Evolutionary conservation across 2,329 filamentous ascomycete species (phyloP).

Genomic region (Ceratocystis colombiana): DNA sequence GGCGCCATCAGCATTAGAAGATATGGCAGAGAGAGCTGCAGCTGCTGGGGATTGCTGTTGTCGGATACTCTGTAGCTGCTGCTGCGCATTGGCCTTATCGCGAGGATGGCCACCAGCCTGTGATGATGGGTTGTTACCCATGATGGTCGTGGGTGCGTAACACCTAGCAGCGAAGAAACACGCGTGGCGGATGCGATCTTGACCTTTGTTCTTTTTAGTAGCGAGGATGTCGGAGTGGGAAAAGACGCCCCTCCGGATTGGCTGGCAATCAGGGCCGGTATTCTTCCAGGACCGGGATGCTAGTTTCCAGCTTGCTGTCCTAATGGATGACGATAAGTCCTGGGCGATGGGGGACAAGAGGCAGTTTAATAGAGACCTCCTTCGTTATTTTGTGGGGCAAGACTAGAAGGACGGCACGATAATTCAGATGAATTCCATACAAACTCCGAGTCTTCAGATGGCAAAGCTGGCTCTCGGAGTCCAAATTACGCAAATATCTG

Average conservation of each 20-base stretch:
- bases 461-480: not conserved
- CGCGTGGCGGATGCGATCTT: not conserved
- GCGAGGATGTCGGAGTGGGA: not conserved
- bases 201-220: not conserved
- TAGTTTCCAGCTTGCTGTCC: not conserved
- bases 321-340: not conserved
- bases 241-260: not conserved
- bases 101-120: conserved; percentile 10
- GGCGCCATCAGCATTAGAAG: not conserved
- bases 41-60: conserved; percentile 11
- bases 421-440: not conserved
- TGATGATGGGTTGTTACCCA: conserved; percentile 16
- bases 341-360: not conserved
- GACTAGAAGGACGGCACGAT: not conserved
- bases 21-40: conserved; percentile 1
- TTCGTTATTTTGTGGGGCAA: conserved; percentile 5
- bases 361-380: not conserved
- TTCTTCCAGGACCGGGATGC: not conserved
- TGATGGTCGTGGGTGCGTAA: not conserved
- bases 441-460: not conserved
- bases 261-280: not conserved
- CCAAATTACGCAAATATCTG: not conserved
- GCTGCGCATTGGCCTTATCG: not conserved
- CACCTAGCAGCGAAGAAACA: not conserved
- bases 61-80: conserved; percentile 8